Percentiles rank a stretch among this genome's conserved stretches.
Evolutionary conservation across 345 rosid species (phyloP).

Genomic region (Cardamine chenopodiifolia): DNA sequence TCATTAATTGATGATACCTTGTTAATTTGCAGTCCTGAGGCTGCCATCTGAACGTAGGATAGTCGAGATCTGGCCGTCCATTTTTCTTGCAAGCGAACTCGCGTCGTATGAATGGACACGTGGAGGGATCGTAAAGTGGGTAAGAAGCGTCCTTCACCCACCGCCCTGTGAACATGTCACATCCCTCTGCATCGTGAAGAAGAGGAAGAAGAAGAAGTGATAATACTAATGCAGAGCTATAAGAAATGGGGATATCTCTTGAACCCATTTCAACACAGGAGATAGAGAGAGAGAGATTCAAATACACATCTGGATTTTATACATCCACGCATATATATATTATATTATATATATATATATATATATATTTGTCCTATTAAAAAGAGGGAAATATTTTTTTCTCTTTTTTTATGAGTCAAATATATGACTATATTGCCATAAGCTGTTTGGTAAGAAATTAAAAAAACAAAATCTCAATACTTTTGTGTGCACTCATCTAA

Average conservation of each 20-base stretch:
- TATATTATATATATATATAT: background rate
- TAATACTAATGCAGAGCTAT: conserved; percentile 17
- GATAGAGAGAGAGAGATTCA: conserved; percentile 37
- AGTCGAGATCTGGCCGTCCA: conserved; percentile 71
- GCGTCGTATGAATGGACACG: conserved; percentile 68
- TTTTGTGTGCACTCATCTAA: background rate
- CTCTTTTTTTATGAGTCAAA: conserved; percentile 16
- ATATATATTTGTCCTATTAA: background rate
- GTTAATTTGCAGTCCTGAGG: conserved; percentile 61
- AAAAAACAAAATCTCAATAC: background rate
- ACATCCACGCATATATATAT: conserved; percentile 37
- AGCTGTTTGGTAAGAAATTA: background rate
- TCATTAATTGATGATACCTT: conserved; percentile 44
- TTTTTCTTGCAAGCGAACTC: conserved; percentile 68
- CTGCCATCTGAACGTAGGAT: conserved; percentile 69
- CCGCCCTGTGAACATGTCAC: conserved; percentile 65
- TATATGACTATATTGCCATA: conserved; percentile 3
- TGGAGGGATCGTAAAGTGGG: conserved; percentile 61
- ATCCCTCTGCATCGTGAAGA: conserved; percentile 27
- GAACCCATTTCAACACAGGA: conserved; percentile 39
- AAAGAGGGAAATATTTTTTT: background rate
- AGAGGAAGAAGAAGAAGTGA: conserved; percentile 24
- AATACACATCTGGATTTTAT: conserved; percentile 36
- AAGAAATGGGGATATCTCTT: conserved; percentile 16
- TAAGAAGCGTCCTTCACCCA: conserved; percentile 72